Conservation (phyloP, 2,329 filamentous ascomycete species). For the Pseudogymnoascus sp. region DNA sequence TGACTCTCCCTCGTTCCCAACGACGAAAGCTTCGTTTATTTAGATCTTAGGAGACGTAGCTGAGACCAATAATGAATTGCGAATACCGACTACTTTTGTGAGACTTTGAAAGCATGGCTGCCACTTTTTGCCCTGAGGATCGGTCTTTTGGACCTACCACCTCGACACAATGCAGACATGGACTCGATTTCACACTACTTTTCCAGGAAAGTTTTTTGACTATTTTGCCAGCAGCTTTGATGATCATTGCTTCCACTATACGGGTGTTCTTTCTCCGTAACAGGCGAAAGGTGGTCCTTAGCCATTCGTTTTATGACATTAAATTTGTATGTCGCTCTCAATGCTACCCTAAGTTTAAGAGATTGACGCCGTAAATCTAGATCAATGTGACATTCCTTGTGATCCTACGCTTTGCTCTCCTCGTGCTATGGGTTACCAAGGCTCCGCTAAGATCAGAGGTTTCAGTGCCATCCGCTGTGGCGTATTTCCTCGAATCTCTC, state of each 20-base stretch:
- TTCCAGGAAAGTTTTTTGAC: slow-evolving; percentile 4
- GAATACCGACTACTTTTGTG: background rate
- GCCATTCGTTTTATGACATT: background rate
- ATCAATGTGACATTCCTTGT: background rate
- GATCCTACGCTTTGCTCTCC: background rate
- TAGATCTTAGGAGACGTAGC: background rate
- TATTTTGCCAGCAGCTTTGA: slow-evolving; percentile 2
- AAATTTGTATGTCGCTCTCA: background rate
- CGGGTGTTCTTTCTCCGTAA: slow-evolving; percentile 4
- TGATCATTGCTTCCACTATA: background rate
- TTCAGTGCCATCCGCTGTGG: background rate
- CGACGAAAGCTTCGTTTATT: background rate
- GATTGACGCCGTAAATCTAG: background rate
- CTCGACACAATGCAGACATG: background rate
- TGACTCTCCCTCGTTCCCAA: background rate
- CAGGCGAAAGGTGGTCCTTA: background rate
- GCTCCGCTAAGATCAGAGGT: background rate
- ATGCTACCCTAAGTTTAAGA: background rate
- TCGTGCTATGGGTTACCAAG: background rate
- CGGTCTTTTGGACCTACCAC: background rate
- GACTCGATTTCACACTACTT: background rate
- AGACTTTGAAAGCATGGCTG: background rate
- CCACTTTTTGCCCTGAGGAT: background rate
- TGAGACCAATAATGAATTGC: background rate
- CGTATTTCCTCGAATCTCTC: background rate